Base-by-base conservation (phyloP, 1,284 basidiomycete species). In the Tylopilus sp. region DNA sequence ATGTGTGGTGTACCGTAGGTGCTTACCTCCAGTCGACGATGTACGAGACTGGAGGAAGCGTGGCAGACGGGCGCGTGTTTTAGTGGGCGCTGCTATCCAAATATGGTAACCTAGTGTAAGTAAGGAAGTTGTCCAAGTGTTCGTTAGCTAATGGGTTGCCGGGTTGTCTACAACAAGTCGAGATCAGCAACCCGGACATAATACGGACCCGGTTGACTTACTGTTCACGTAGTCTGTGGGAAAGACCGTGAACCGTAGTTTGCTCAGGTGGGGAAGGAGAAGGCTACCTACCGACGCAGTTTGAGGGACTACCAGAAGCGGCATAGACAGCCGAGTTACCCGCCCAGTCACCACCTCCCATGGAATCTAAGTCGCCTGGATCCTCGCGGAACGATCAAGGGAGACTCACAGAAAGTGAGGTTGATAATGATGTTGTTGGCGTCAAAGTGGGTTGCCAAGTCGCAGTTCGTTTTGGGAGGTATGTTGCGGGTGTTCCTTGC, bases 371-470 rank as follows among this genome's bases (percentile, higher is more conserved):
- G 44, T n/a, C n/a, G n/a, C 9, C 6, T 11, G 11, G 23, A 39
- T 51, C 18, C 21, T 19, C 16, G 15, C n/a, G 13, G 30, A 13
- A 25, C 10, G 19, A 9, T 19, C 18, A 1, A 16, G 3, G 6
- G 16, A 19, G 1, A 57, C 69, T 52, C 48, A 66, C 72, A 72
- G 40, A 71, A 67, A 2, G 70, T 72, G 37, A 76, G 51, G 34
- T 72, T 69, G 44, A 75, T 69, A 19, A 76, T n/a, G n/a, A n/a
- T 71, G 39, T 68, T 70, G 44, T 75, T 68, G 2, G 66, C 60
- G 38, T 56, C 61, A 47, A 74, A 74, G 42, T 70, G 59, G n/a
- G 53, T 48, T 4, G 55, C 54, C n/a, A 74, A 49, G 48, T 72
- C 53, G 52, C 72, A 74, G 40, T 63, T 43, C 15, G 63, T 66